A percentile compares a stretch with the other conserved stretches of the same genome.
Evolutionary conservation across 495 filamentous ascomycete species (phyloP).

Genomic region (Glarea lozoyensis): DNA sequence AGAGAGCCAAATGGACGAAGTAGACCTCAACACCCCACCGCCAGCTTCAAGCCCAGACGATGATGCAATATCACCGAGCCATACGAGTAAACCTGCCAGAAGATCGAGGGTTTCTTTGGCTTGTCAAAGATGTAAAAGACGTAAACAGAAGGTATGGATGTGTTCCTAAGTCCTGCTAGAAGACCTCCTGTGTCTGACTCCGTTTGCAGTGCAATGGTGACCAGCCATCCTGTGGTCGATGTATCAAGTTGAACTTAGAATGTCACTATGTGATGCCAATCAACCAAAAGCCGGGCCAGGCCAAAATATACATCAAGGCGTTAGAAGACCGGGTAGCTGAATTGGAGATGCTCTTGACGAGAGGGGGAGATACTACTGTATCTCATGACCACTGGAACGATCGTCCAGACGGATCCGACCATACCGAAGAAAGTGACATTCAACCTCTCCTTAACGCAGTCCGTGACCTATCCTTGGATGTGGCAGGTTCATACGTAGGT

Average conservation of each 20-base stretch:
- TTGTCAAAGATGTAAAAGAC: constrained; percentile 25
- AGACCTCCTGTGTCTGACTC: constrained; percentile 12
- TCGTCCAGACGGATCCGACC: not conserved
- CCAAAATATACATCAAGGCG: constrained; percentile 27
- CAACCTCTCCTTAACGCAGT: constrained; percentile 6
- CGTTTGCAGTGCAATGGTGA: constrained; percentile 22
- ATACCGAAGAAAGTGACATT: not conserved
- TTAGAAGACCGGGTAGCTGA: constrained; percentile 26
- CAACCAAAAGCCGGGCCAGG: constrained; percentile 22
- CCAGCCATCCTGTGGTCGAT: constrained; percentile 23
- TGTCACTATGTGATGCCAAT: constrained; percentile 25
- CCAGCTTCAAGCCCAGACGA: not conserved
- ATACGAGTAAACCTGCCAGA: constrained; percentile 16
- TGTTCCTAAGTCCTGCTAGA: not conserved
- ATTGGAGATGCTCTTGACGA: constrained; percentile 20
- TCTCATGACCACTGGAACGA: constrained; percentile 14
- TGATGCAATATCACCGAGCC: not conserved
- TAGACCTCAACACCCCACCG: not conserved
- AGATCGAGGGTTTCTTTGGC: constrained; percentile 25
- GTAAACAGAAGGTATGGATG: constrained; percentile 25
- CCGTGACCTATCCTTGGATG: constrained; percentile 3
- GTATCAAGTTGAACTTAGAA: constrained; percentile 20
- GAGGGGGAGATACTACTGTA: constrained; percentile 15
- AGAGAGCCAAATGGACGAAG: not conserved
- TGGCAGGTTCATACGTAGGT: not conserved